A percentile compares a stretch with the other conserved stretches of the same genome.
Conservation (phyloP, 176 grass and related monocot species). For the Poa annua region DNA sequence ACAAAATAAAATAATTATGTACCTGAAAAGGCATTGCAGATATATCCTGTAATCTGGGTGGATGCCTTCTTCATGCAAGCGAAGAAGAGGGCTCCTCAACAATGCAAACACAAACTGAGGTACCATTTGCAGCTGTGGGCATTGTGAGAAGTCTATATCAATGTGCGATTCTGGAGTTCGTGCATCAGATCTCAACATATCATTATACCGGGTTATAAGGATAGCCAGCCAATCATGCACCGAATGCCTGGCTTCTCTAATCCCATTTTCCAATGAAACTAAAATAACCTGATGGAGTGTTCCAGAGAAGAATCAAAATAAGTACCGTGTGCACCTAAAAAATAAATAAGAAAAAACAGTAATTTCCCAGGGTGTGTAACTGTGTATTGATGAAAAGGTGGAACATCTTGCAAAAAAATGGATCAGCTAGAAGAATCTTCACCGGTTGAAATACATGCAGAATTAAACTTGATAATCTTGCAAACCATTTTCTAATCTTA, state of each 20-base stretch:
- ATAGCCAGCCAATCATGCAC: conserved; percentile 90
- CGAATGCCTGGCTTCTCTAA: conserved; percentile 81
- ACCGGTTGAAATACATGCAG: background rate
- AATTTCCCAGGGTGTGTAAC: background rate
- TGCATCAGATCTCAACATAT: conserved; percentile 50
- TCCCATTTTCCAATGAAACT: conserved; percentile 82
- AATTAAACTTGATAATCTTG: conserved; percentile 27
- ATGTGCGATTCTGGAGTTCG: conserved; percentile 55
- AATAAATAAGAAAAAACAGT: background rate
- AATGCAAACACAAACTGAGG: conserved; percentile 88
- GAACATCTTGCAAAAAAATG: background rate
- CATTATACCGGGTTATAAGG: conserved; percentile 76
- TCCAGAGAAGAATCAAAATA: conserved; percentile 26
- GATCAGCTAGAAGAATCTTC: conserved; percentile 18
- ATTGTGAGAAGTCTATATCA: conserved; percentile 87
- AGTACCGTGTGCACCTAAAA: conserved; percentile 6
- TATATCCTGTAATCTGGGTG: conserved; percentile 99
- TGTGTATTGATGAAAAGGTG: background rate
- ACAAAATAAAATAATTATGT: conserved; percentile 31
- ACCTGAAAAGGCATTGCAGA: conserved; percentile 98
- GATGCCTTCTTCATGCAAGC: conserved; percentile 93
- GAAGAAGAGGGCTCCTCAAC: conserved; percentile 87
- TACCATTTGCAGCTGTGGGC: conserved; percentile 74
- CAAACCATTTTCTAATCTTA: conserved; percentile 30
- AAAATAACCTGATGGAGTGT: conserved; percentile 77